Percentiles rank a stretch among this genome's conserved stretches.
Evolutionary conservation across 2,329 filamentous ascomycete species (phyloP).

Genomic region (Xenosphaeropsis pyriputrescens): DNA sequence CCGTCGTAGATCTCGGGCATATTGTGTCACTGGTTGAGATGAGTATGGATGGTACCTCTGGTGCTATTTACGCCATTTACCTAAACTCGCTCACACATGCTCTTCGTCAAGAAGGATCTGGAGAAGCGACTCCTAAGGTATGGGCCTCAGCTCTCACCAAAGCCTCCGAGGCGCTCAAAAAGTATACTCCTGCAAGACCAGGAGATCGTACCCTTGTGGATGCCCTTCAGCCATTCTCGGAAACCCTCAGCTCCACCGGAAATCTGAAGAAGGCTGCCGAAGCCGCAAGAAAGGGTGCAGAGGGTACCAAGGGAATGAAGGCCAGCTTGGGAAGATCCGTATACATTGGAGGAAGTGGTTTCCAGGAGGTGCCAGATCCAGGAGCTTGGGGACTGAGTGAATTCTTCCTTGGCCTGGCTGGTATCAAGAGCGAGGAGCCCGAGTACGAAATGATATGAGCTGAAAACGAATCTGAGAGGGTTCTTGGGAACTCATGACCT

Average conservation of each 20-base stretch:
- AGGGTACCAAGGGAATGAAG: slow-evolving; percentile 82
- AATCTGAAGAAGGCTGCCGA: slow-evolving; percentile 59
- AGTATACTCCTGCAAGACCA: slow-evolving; percentile 78
- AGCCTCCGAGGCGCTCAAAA: slow-evolving; percentile 56
- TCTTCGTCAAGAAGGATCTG: slow-evolving; percentile 11
- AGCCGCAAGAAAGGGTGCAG: slow-evolving; percentile 61
- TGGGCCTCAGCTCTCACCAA: slow-evolving; percentile 53
- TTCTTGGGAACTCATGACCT: neutral
- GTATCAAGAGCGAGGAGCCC: slow-evolving; percentile 17
- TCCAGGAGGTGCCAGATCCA: slow-evolving; percentile 59
- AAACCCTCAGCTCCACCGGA: slow-evolving; percentile 48
- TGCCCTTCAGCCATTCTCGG: slow-evolving; percentile 76
- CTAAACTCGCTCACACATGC: slow-evolving; percentile 52
- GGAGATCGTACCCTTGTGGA: slow-evolving; percentile 88
- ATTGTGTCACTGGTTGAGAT: slow-evolving; percentile 51
- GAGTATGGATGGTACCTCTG: slow-evolving; percentile 61
- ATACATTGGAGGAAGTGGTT: slow-evolving; percentile 66
- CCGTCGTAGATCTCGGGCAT: slow-evolving; percentile 40
- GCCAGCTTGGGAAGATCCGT: slow-evolving; percentile 74
- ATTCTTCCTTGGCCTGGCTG: slow-evolving; percentile 68
- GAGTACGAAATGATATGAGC: slow-evolving; percentile 18
- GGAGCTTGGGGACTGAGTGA: slow-evolving; percentile 64
- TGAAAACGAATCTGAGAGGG: neutral
- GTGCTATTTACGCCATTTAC: slow-evolving; percentile 66
- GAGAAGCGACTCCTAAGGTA: slow-evolving; percentile 29